phyloP scores from a whole-genome alignment of 2,329 filamentous ascomycete species.

The Arthroderma uncinatum region DNA sequence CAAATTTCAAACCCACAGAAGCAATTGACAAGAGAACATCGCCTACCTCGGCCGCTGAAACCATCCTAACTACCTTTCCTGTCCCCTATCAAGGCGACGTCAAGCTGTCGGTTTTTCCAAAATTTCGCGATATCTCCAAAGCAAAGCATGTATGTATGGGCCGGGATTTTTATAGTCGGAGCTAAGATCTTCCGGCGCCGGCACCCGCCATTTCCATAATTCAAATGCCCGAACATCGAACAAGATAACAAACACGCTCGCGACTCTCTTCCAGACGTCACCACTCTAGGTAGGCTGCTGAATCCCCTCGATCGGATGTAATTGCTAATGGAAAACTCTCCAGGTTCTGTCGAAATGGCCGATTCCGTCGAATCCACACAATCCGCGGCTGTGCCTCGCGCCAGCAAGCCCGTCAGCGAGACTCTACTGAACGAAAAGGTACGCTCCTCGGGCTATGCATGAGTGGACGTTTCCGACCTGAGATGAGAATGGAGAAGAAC shows the following conservation, averaged over 20 bases:
- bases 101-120: not conserved
- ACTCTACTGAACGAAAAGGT: constrained; percentile 99
- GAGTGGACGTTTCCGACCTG: not conserved
- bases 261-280: not conserved
- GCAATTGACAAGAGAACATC: not conserved
- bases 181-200: not conserved
- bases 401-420: constrained; percentile 79
- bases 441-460: constrained; percentile 19
- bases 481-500: not conserved
- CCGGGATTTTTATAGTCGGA: not conserved
- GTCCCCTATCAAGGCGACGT: not conserved
- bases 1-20: constrained; percentile 13
- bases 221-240: not conserved
- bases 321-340: not conserved
- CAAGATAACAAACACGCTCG: not conserved
- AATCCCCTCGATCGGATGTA: not conserved
- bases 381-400: constrained; percentile 56
- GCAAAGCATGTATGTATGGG: no score
- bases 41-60: not conserved
- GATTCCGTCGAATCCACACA: constrained; percentile 44
- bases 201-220: not conserved
- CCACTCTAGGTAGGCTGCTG: not conserved
- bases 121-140: not conserved
- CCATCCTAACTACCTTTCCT: not conserved
- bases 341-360: constrained; percentile 39